Evolutionary conservation across 73 alveolate genomes (phyloP), one percentile per base, ranked within the genome.

Genomic region (Paramecium bursaria): DNA sequence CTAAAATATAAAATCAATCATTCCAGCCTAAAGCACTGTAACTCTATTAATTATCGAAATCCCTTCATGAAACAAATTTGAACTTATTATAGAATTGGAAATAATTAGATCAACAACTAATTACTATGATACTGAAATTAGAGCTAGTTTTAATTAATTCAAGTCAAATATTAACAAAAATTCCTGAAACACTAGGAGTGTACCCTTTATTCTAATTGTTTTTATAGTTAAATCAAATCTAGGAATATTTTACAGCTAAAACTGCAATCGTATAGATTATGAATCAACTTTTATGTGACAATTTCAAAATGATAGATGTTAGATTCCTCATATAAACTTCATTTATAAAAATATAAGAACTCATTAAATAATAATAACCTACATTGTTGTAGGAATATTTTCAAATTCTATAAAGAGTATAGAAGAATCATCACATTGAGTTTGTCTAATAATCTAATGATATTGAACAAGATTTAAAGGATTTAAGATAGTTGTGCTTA

Each of bases 1-100:
- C 22, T 39, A 67, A 67, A n/a, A n/a, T n/a, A 27, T 47, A 67
- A 25, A 14, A 31, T n/a, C 53, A 67, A 17, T 35, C 60, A 9
- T 67, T 67, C 33, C 27, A 67, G 22, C 82, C 82, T 17, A 67
- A 67, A 42, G 82, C 82, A 39, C 44, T 39, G 33, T 42, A 25
- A 2, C 21, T 33, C 19, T 67, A 21, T 42, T 67, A 67, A 21
- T 53, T 42, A 1, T 53, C 44, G 0, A 67, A 67, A 39, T 39
- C 26, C 17, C 33, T 67, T 67, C 82, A 67, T 19, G 82, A 67
- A 67, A 67, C 82, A 15, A 47, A 4, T 9, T 26, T 67, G 17
- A 35, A 42, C 0, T 14, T 67, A 13, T 21, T 67, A 1, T 67
- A 44, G 17, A 46, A 29, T 25, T 67, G 82, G 82, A 67, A 42